A percentile compares a stretch with the other conserved stretches of the same genome.
phyloP scores from a whole-genome alignment of 164 flowering plant genomes.

The Annona squamosa region DNA sequence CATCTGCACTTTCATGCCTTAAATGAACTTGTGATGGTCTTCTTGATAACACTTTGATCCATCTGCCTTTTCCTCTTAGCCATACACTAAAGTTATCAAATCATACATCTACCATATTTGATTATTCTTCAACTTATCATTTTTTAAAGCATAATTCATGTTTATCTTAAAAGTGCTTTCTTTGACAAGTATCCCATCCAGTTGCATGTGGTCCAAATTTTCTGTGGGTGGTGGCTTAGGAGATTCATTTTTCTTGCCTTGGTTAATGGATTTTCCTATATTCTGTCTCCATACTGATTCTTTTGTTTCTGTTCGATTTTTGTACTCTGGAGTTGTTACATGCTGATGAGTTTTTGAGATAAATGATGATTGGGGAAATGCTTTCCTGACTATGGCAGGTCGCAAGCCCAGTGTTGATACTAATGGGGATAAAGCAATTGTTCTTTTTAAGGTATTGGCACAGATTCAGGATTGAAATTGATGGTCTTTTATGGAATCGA shows the following conservation, averaged over 20 bases:
- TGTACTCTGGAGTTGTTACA: background rate
- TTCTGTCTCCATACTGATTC: background rate
- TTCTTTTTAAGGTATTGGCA: conserved; percentile 61
- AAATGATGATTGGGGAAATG: background rate
- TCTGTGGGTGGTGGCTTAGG: background rate
- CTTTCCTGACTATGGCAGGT: conserved; percentile 37
- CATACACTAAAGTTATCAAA: background rate
- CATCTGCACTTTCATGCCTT: background rate
- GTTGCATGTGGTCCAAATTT: background rate
- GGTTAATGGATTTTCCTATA: background rate
- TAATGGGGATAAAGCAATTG: conserved; percentile 81
- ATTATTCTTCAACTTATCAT: background rate
- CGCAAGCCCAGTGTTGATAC: conserved; percentile 33
- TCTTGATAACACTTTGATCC: background rate
- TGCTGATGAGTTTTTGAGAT: background rate
- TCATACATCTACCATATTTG: background rate
- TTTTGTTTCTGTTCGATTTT: background rate
- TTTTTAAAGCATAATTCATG: background rate
- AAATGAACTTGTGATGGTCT: background rate
- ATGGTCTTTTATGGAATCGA: background rate
- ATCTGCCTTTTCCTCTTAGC: background rate
- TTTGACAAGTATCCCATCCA: background rate
- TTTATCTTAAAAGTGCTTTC: background rate
- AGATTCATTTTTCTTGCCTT: background rate
- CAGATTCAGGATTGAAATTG: background rate